Base-by-base conservation (phyloP, 179 eudicot species). In the Camellia oleifera region DNA sequence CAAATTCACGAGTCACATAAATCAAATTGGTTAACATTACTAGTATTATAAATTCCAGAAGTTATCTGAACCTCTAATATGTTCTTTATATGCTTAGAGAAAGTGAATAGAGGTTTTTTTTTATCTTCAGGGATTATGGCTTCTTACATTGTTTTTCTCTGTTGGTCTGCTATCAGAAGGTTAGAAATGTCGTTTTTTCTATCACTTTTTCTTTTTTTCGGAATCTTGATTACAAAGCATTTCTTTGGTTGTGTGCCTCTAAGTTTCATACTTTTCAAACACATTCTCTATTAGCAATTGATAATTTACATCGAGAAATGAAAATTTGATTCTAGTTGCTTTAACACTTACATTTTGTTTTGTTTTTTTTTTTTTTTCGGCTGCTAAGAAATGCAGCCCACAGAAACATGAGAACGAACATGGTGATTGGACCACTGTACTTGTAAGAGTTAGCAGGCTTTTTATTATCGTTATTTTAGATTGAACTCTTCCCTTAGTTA, bases 131-230 rank as follows among this genome's bases (percentile, higher is more conserved):
- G 99, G 79, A 92, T 95, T 58, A 94, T 95, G 99, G 95, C 98
- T 66, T 87, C 94, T 44, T 95, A 95, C 79, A 78, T 92, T 69
- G 98, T 95, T 69, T 95, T 91, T 84, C 93, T 94, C 40, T 95
- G 97, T 83, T 95, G 99, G 99, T 90, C 93, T 80, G 98, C 99
- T 73, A 90, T 95, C 58, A 86, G 97, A 86, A 95, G 99, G 99
- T 95, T 67, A 81, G 85, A 48, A 50, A 46, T 46, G 74, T 75
- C 60, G 14, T 72, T 26, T 26, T 26, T 26, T 26, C 32, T 26
- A 26, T 26, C 32, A 26, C 32, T 48, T 48, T 48, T 48, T 48
- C 52, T 48, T 48, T 48, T 0, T 48, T 48, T 48, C 14, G 13
- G 48, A 71, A 17, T 50, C 40, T 57, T 12, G 17, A 71, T 46